These are phyloP conservation scores for Gryganskiella cystojenkinii DNA, from an alignment of 192 early-diverging fungal species.

Conservation along the genomic window DNA sequence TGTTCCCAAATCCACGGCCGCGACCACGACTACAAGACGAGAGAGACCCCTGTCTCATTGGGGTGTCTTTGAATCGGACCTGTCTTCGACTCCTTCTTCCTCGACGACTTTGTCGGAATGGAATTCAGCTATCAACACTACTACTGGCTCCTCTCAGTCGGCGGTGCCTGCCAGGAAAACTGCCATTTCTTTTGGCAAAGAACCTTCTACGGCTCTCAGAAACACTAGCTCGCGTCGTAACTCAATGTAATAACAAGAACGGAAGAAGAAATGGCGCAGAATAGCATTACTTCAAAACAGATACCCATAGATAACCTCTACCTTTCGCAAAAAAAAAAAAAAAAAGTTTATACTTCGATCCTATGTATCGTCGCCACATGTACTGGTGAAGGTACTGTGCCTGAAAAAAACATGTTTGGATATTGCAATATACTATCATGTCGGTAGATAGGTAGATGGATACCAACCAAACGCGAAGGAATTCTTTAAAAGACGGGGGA, in stretches of 20 bases:
- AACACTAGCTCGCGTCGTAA: background rate
- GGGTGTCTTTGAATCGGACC: conserved; percentile 7
- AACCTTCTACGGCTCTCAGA: background rate
- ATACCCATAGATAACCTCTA: too few relatives aligned
- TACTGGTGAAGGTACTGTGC: too few relatives aligned
- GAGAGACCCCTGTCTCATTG: conserved; percentile 11
- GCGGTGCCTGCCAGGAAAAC: background rate
- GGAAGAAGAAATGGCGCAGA: too few relatives aligned
- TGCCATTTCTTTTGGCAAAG: background rate
- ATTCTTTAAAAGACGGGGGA: too few relatives aligned
- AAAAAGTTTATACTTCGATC: too few relatives aligned
- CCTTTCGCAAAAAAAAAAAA: too few relatives aligned
- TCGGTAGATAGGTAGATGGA: too few relatives aligned
- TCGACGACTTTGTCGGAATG: conserved; percentile 8
- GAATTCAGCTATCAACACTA: background rate
- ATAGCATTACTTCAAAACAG: too few relatives aligned
- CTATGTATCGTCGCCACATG: too few relatives aligned
- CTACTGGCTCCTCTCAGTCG: background rate
- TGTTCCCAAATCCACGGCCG: background rate
- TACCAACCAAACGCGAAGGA: too few relatives aligned
- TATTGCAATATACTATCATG: too few relatives aligned
- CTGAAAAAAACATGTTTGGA: too few relatives aligned
- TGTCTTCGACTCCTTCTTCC: conserved; percentile 12
- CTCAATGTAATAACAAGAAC: background rate
- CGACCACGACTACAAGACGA: conserved; percentile 2